Percentiles rank a stretch among this genome's conserved stretches.
Evolutionary conservation across 495 filamentous ascomycete genomes (phyloP).

Genomic region (Annulohypoxylon stygium): DNA sequence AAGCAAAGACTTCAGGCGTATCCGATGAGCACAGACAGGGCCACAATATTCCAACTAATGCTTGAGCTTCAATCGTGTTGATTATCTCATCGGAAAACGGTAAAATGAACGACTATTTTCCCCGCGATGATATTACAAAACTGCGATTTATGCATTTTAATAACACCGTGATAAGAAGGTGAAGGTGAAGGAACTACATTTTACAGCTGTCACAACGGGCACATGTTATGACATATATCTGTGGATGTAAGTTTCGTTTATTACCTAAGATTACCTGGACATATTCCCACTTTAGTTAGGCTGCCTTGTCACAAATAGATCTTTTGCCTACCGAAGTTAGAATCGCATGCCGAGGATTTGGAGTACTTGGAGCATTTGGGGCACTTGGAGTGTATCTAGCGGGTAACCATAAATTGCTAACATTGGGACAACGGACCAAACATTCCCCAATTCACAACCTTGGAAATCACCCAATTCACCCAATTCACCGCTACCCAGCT

Average conservation of each 20-base stretch:
- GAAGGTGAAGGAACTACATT: background rate
- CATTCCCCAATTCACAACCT: background rate
- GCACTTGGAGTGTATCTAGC: background rate
- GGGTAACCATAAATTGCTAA: slow-evolving; percentile 18
- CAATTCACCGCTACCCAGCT: slow-evolving; percentile 8
- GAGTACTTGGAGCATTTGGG: background rate
- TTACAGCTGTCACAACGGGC: background rate
- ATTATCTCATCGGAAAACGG: background rate
- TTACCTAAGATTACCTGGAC: slow-evolving; percentile 36
- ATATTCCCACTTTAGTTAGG: slow-evolving; percentile 22
- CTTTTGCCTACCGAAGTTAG: slow-evolving; percentile 15
- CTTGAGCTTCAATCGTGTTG: background rate
- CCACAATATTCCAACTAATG: background rate
- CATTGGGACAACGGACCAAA: slow-evolving; percentile 21
- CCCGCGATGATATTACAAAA: background rate
- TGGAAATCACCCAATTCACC: too few relatives aligned
- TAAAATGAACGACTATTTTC: background rate
- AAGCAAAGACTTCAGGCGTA: background rate
- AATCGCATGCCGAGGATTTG: slow-evolving; percentile 3
- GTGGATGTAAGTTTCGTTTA: slow-evolving; percentile 8
- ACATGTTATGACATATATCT: background rate
- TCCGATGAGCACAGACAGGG: background rate
- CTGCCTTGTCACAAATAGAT: slow-evolving; percentile 15
- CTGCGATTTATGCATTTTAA: background rate
- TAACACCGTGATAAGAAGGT: background rate